Conservation (phyloP, 1,284 basidiomycete species). For the Cryptococcus wingfieldii region DNA sequence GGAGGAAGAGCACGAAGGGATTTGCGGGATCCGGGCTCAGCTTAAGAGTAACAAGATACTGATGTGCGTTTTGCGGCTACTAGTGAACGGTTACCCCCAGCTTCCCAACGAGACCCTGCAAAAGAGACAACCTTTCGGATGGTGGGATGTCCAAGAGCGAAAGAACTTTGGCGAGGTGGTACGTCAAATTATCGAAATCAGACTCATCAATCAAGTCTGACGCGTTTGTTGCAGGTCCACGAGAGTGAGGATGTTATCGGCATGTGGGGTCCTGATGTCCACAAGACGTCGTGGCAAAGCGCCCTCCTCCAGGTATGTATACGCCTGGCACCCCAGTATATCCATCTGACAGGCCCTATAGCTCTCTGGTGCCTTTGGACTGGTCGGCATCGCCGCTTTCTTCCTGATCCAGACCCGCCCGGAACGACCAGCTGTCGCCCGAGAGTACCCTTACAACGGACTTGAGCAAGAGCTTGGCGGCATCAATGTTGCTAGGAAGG, state of each 20-base stretch:
- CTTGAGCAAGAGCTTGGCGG: slow-evolving; percentile 46
- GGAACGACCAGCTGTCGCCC: slow-evolving; percentile 30
- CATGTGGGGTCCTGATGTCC: slow-evolving; percentile 82
- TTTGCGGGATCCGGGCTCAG: too few species aligned
- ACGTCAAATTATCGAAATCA: slow-evolving; percentile 28
- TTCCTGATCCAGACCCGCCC: slow-evolving; percentile 26
- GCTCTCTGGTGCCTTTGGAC: slow-evolving; percentile 32
- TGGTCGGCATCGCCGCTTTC: slow-evolving; percentile 36
- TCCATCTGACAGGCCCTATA: slow-evolving; percentile 2
- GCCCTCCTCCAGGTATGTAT: slow-evolving; percentile 33
- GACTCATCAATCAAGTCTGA: background rate
- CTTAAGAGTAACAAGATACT: background rate
- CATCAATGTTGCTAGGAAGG: slow-evolving; percentile 21
- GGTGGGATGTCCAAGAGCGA: slow-evolving; percentile 76
- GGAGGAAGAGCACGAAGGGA: background rate
- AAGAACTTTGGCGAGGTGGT: slow-evolving; percentile 82
- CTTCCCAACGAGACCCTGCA: slow-evolving; percentile 69
- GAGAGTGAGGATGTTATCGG: slow-evolving; percentile 76
- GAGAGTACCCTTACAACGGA: slow-evolving; percentile 46
- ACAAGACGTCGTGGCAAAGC: slow-evolving; percentile 32
- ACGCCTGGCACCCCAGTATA: background rate
- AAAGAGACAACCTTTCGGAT: slow-evolving; percentile 63
- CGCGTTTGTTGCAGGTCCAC: slow-evolving; percentile 58
- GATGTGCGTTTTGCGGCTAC: background rate
- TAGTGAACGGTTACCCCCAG: slow-evolving; percentile 64